Evolutionary conservation across 768 basidiomycete species (phyloP).

Genomic region (Paxillus involutus): DNA sequence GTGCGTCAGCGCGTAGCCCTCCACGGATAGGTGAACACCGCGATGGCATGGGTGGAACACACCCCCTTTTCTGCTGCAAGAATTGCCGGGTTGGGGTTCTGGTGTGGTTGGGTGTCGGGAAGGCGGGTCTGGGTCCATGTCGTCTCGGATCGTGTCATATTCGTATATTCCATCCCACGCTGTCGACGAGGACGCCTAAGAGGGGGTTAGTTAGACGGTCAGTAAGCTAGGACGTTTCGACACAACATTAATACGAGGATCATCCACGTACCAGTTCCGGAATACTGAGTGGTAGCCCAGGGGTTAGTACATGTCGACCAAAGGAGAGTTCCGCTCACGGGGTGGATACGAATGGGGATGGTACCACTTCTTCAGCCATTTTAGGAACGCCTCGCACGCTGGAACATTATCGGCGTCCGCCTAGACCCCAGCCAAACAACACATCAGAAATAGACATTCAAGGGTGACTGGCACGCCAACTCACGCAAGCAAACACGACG

Average conservation of each 20-base stretch:
- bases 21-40: no score
- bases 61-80: constrained; percentile 51
- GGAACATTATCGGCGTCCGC: constrained; percentile 48
- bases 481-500: constrained; percentile 40
- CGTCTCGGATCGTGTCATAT: constrained; percentile 45
- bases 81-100: constrained; percentile 49
- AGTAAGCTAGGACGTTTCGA: not conserved
- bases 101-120: constrained; percentile 44
- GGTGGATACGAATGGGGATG: constrained; percentile 58
- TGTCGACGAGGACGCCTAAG: constrained; percentile 44
- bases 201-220: no score
- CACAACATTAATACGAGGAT: no score
- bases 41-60: constrained; percentile 8
- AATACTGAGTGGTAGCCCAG: constrained; percentile 40
- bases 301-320: not conserved
- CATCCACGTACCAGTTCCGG: constrained; percentile 47
- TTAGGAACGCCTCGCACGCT: constrained; percentile 46
- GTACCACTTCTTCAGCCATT: constrained; percentile 49
- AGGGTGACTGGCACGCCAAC: no score
- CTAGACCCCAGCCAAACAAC: constrained; percentile 30
- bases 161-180: constrained; percentile 41
- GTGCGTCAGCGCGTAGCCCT: constrained; percentile 31
- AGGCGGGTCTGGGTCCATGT: constrained; percentile 46
- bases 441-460: no score
- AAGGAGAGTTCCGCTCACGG: constrained; percentile 39